Conservation (phyloP, 768 basidiomycete species). For the Psilocybe azurescens region DNA sequence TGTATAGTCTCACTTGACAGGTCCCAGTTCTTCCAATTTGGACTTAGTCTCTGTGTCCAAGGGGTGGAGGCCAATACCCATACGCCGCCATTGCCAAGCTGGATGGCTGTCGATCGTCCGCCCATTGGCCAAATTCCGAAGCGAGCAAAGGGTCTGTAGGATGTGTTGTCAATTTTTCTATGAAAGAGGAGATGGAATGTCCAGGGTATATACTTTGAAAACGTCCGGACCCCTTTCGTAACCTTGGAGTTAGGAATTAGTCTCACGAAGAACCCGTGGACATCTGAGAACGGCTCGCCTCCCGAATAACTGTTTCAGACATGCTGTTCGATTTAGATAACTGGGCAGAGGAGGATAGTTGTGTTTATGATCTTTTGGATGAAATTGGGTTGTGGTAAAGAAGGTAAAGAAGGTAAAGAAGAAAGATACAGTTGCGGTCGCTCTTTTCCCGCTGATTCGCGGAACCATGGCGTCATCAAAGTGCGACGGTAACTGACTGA, state of each 20-base stretch:
- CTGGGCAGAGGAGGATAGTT: neutral
- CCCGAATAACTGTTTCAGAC: constrained; percentile 39
- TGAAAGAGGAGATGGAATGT: too few relatives aligned
- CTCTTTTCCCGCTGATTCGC: neutral
- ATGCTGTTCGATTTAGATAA: neutral
- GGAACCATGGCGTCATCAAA: neutral
- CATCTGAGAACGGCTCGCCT: constrained; percentile 29
- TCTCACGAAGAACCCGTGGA: neutral
- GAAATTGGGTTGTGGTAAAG: constrained; percentile 1
- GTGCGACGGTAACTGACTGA: too few relatives aligned
- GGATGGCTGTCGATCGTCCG: constrained; percentile 83
- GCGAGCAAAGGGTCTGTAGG: constrained; percentile 65
- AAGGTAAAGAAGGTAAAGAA: neutral
- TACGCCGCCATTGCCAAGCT: constrained; percentile 67
- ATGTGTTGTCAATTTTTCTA: neutral
- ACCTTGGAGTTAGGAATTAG: constrained; percentile 37
- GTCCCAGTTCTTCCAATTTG: constrained; percentile 66
- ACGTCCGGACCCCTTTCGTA: constrained; percentile 62
- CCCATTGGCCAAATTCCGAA: constrained; percentile 76
- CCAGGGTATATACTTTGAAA: constrained; percentile 51
- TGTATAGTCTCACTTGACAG: constrained; percentile 57
- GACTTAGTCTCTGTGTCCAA: constrained; percentile 67
- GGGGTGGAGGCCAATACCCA: constrained; percentile 86
- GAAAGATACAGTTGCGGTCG: neutral
- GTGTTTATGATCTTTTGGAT: neutral